Conservation (phyloP, 1,284 basidiomycete species). For the Cystobasidium sp. region DNA sequence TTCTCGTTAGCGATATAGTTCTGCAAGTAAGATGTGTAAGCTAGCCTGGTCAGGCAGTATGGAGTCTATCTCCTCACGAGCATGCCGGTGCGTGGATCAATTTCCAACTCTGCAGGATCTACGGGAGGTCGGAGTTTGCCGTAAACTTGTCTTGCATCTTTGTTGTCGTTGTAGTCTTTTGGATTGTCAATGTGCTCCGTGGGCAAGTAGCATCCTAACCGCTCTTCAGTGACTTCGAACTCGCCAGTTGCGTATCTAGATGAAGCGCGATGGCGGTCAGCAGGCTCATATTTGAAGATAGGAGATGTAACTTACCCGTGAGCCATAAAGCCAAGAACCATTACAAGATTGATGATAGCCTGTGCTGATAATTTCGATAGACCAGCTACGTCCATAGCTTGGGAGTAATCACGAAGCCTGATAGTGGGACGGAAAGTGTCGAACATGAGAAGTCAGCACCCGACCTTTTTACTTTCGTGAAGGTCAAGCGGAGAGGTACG, state of each 20-base stretch:
- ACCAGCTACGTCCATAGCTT: conserved; percentile 84
- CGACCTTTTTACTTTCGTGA: neutral
- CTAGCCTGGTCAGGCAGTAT: conserved; percentile 81
- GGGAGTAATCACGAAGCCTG: conserved; percentile 68
- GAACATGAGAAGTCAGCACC: neutral
- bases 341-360: conserved; percentile 84
- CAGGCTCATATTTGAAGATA: conserved; percentile 57
- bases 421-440: conserved; percentile 49
- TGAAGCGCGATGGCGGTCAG: neutral
- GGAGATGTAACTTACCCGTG: conserved; percentile 61
- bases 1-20: conserved; percentile 88
- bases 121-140: conserved; percentile 77
- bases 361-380: conserved; percentile 58
- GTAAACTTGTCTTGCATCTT: conserved; percentile 80
- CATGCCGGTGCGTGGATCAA: conserved; percentile 89
- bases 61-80: conserved; percentile 78
- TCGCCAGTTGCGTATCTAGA: conserved; percentile 59
- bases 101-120: conserved; percentile 76
- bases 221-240: conserved; percentile 87
- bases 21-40: conserved; percentile 78
- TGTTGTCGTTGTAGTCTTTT: conserved; percentile 61
- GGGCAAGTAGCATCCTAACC: conserved; percentile 84
- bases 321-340: conserved; percentile 76
- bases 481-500: neutral
- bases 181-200: conserved; percentile 74